A percentile compares a stretch with the other conserved stretches of the same genome.
phyloP scores from a whole-genome alignment of 2,329 filamentous ascomycete genomes.

The Verticillium tricorpus region DNA sequence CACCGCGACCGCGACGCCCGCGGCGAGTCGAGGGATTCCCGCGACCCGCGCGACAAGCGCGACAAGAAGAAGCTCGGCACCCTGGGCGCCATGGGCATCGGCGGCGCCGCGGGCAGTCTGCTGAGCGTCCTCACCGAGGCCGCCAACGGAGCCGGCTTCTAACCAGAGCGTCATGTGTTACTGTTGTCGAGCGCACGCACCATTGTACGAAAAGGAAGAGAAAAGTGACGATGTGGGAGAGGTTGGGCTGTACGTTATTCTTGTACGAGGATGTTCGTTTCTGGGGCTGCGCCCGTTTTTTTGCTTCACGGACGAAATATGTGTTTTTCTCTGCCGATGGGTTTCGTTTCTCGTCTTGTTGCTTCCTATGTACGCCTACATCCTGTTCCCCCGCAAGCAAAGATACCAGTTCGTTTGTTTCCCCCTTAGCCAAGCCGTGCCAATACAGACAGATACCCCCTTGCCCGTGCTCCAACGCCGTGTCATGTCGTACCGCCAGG shows the following conservation, averaged over 20 bases:
- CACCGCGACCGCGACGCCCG: constrained; percentile 31
- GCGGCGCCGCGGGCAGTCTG: constrained; percentile 55
- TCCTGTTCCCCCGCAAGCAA: neutral
- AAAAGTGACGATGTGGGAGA: constrained; percentile 4
- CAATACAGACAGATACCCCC: neutral
- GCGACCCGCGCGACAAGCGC: constrained; percentile 27
- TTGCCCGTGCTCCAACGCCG: neutral
- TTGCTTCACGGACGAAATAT: neutral
- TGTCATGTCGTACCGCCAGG: neutral
- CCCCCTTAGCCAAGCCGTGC: neutral
- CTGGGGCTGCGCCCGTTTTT: neutral
- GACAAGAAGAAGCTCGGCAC: constrained; percentile 43
- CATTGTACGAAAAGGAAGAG: neutral
- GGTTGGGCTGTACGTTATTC: neutral
- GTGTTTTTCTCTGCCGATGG: no score
- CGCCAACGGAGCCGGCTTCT: constrained; percentile 25
- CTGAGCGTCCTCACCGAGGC: constrained; percentile 55
- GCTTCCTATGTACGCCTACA: neutral
- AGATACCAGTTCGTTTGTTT: neutral
- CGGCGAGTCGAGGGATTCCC: constrained; percentile 7
- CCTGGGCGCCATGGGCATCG: constrained; percentile 53
- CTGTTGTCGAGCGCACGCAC: neutral
- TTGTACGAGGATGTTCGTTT: neutral
- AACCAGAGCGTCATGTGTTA: neutral
- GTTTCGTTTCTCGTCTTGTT: neutral